A percentile compares a stretch with the other conserved stretches of the same genome.
Evolutionary conservation across 768 basidiomycete species (phyloP).

Genomic region (Phylloporus rhodoxanthus): DNA sequence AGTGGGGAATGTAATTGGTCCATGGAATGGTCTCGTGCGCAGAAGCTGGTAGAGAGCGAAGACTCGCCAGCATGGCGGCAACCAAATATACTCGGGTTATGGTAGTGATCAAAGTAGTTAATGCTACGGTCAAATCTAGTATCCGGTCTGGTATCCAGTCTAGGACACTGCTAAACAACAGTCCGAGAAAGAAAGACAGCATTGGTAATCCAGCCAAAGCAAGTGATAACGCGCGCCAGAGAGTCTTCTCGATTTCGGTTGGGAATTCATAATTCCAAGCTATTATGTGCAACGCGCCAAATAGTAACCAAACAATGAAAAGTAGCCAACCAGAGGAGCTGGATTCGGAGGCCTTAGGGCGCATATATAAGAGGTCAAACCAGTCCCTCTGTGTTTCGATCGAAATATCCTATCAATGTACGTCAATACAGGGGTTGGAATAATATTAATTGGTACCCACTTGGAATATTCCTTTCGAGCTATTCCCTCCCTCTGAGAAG

Average conservation of each 20-base stretch:
- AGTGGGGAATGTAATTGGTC: neutral
- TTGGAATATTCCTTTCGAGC: neutral
- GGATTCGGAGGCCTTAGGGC: neutral
- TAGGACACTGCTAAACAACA: too few species aligned
- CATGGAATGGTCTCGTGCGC: neutral
- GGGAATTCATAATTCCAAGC: conserved; percentile 2
- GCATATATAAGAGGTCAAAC: neutral
- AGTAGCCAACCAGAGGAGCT: neutral
- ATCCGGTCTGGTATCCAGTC: too few species aligned
- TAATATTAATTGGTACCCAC: neutral
- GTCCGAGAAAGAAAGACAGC: too few species aligned
- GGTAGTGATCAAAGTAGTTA: neutral
- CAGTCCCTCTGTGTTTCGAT: neutral
- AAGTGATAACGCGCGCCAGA: conserved; percentile 1
- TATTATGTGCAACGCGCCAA: neutral
- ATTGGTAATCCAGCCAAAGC: neutral
- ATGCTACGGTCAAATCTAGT: too few species aligned
- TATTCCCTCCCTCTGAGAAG: neutral
- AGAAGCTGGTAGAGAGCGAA: neutral
- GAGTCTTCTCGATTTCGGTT: neutral
- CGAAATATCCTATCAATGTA: neutral
- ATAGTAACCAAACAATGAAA: neutral
- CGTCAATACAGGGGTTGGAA: neutral
- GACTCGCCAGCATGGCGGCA: conserved; percentile 1
- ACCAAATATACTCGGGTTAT: neutral